A percentile compares a stretch with the other conserved stretches of the same genome.
phyloP scores from a whole-genome alignment of 208 protist species.

The Tritrichomonas foetus region DNA sequence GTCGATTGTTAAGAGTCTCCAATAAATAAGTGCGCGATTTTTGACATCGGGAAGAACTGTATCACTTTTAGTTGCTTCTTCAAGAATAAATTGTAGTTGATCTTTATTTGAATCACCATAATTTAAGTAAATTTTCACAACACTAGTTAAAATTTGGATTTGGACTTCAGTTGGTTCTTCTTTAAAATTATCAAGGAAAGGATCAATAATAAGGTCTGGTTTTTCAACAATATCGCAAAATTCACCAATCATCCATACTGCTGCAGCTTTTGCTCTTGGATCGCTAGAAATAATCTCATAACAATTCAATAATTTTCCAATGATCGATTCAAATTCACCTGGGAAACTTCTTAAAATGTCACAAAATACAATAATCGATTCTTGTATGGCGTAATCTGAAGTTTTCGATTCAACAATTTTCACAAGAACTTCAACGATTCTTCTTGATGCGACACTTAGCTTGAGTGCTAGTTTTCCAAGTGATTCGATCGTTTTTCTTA shows the following conservation, averaged over 20 bases:
- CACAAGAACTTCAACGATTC: not conserved
- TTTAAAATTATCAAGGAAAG: not conserved
- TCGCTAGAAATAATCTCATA: not conserved
- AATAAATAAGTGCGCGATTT: not conserved
- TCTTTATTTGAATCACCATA: not conserved
- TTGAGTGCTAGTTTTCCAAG: not conserved
- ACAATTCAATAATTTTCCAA: not conserved
- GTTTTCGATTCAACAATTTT: slow-evolving; percentile 58
- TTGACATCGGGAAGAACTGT: not conserved
- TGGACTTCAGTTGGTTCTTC: not conserved
- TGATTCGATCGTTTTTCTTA: not conserved
- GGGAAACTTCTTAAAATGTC: not conserved
- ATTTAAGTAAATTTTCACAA: not conserved
- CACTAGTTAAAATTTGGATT: not conserved
- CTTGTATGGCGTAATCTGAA: not conserved
- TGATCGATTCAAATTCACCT: not conserved
- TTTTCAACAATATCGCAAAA: not conserved
- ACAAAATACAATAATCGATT: not conserved
- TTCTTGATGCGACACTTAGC: not conserved
- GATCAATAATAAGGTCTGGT: not conserved
- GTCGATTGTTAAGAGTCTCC: not conserved
- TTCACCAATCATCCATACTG: not conserved
- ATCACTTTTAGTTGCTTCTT: not conserved
- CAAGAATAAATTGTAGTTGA: not conserved
- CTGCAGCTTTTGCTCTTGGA: not conserved